Evolutionary conservation across 1,284 basidiomycete genomes (phyloP), one percentile per base, ranked within the genome.

Genomic region (Sanghuangporus sanghuang): DNA sequence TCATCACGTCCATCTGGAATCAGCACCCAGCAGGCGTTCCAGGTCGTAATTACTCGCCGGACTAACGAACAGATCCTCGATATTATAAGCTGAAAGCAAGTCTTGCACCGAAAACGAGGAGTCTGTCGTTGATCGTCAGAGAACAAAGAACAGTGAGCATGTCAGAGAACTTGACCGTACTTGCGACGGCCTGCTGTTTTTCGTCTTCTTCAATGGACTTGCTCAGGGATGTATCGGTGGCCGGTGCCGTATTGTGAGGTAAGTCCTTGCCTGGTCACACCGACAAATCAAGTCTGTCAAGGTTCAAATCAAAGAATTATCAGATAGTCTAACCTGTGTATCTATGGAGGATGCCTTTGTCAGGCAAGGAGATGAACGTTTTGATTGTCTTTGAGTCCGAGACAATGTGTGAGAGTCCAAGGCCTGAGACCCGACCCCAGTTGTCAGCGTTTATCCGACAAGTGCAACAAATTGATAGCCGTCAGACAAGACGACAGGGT

Each of bases 361-460:
- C 77, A 2, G 76, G 76, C 8, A 78, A 64, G 3, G 74, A 75
- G 35, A 78, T 77, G 67, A 76, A 76, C 14, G 76, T 77, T 60
- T 69, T 68, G 57, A 71, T 72, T 44, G 69, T 63, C 9, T 62
- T 70, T 3, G 69, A 60, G 6, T 32, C 21, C 9, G 52, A 52
- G n/a, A 53, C 50, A n/a, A 53, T 53, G 12, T 48, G 49, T n/a
- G 49, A 14, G 9, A 39, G 38, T 14, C 59, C 50, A 21, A 61
- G 50, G 59, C 40, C 59, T 61, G 23, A 65, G 36, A 49, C 44
- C 42, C 21, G 12, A 21, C 40, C n/a, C 14, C 12, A 48, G 36
- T 9, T 44, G 16, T 59, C 42, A 59, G 23, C 46, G n/a, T 49
- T 9, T 42, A 16, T 12, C 16, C 53, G 36, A 36, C 18, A 42